phyloP scores from a whole-genome alignment of 495 filamentous ascomycete species.

The Aspergillus indologenus region DNA sequence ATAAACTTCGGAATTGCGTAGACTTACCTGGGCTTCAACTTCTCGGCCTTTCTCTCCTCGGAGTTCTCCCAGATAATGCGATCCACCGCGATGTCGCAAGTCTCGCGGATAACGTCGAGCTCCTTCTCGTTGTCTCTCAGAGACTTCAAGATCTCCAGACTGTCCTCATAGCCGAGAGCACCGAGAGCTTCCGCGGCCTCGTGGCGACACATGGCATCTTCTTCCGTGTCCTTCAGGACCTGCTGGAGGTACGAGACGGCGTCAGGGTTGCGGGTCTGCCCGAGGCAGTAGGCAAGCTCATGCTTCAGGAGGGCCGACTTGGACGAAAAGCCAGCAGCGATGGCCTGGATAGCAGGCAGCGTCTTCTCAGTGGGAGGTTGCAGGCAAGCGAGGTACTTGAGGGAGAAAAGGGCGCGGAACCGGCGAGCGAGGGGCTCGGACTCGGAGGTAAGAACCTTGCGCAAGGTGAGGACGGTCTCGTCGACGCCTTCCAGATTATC shows the following conservation, averaged over 20 bases:
- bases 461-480: constrained; percentile 55
- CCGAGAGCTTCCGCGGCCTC: constrained; percentile 96
- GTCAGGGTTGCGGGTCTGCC: constrained; percentile 75
- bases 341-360: constrained; percentile 79
- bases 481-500: constrained; percentile 24
- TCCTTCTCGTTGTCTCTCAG: constrained; percentile 70
- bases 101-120: constrained; percentile 80
- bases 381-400: constrained; percentile 84
- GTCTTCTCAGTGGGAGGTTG: constrained; percentile 59
- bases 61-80: constrained; percentile 91
- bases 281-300: constrained; percentile 95
- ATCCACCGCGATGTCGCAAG: constrained; percentile 93
- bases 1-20: neutral
- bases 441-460: constrained; percentile 75
- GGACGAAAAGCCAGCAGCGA: constrained; percentile 82
- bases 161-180: constrained; percentile 71
- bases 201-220: constrained; percentile 94
- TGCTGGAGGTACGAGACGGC: constrained; percentile 69
- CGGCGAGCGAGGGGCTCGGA: constrained; percentile 76
- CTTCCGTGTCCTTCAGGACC: constrained; percentile 71
- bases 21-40: constrained; percentile 70
- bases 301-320: constrained; percentile 87
- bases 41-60: constrained; percentile 65
- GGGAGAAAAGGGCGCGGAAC: constrained; percentile 96
- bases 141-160: constrained; percentile 65